phyloP scores from a whole-genome alignment of 805 yeast species.

The Wickerhamomyces hampshirensis region DNA sequence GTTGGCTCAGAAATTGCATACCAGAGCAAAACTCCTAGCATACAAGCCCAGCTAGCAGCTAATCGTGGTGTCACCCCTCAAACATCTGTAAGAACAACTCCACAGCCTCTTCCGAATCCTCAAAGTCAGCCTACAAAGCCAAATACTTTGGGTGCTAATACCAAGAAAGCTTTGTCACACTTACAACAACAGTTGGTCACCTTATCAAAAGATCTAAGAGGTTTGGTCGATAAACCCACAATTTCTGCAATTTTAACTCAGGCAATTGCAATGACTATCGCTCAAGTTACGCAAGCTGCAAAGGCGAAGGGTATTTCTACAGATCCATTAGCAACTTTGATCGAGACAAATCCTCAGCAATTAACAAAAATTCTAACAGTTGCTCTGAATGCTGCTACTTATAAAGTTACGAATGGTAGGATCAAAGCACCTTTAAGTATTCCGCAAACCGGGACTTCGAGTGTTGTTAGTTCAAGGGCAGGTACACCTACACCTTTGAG shows the following conservation, averaged over 20 bases:
- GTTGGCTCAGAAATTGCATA: background rate
- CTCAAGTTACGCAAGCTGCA: conserved; percentile 84
- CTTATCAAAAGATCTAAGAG: conserved; percentile 66
- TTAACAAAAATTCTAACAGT: conserved; percentile 74
- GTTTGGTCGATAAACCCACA: conserved; percentile 71
- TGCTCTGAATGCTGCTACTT: conserved; percentile 75
- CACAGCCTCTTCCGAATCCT: conserved; percentile 10
- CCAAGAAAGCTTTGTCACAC: conserved; percentile 65
- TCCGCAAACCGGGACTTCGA: conserved; percentile 20
- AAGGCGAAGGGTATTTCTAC: conserved; percentile 78
- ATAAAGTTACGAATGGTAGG: conserved; percentile 52
- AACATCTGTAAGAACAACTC: conserved; percentile 26
- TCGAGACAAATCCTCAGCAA: conserved; percentile 78
- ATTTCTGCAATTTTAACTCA: conserved; percentile 83
- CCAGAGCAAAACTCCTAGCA: conserved; percentile 20
- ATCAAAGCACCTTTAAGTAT: conserved; percentile 36
- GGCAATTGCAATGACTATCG: conserved; percentile 89
- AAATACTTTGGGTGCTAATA: conserved; percentile 32
- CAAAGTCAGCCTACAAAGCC: conserved; percentile 23
- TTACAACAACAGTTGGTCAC: conserved; percentile 82
- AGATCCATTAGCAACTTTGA: conserved; percentile 70
- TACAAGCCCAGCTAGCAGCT: conserved; percentile 28
- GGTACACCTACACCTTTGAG: conserved; percentile 5
- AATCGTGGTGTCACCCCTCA: conserved; percentile 25
- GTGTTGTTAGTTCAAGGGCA: conserved; percentile 11